phyloP scores from a whole-genome alignment of 331 rosid species.

The Acacia concinna region DNA sequence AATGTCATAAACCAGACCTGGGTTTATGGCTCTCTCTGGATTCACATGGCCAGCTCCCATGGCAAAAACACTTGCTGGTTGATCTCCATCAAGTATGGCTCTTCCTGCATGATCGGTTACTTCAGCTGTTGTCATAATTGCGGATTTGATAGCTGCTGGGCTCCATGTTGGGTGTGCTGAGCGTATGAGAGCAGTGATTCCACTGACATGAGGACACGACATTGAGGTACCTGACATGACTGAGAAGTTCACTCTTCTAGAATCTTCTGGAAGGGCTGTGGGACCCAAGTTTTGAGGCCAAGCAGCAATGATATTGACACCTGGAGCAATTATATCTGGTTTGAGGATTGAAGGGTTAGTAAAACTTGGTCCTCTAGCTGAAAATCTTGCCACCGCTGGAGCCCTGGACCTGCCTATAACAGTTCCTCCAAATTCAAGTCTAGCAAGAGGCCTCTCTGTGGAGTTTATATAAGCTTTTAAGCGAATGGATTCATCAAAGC shows the following conservation, averaged over 20 bases:
- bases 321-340: conserved; percentile 94
- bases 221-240: conserved; percentile 98
- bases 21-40: conserved; percentile 70
- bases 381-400: conserved; percentile 83
- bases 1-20: conserved; percentile 82
- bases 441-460: conserved; percentile 59
- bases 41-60: conserved; percentile 88
- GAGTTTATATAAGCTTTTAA: conserved; percentile 75
- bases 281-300: conserved; percentile 99
- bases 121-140: conserved; percentile 86
- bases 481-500: conserved; percentile 68
- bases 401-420: conserved; percentile 69
- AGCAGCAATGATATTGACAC: conserved; percentile 94
- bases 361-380: conserved; percentile 86
- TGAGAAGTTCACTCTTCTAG: conserved; percentile 77
- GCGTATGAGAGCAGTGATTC: conserved; percentile 77
- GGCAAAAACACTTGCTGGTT: conserved; percentile 66
- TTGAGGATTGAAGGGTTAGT: conserved; percentile 86
- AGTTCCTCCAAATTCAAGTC: conserved; percentile 78
- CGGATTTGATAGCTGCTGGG: conserved; percentile 81
- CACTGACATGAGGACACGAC: conserved; percentile 98
- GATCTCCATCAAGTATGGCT: conserved; percentile 71
- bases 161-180: conserved; percentile 77
- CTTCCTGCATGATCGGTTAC: conserved; percentile 61
- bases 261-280: conserved; percentile 74